Base-by-base conservation (phyloP, 495 filamentous ascomycete species). In the Podospora pseudoanserina region DNA sequence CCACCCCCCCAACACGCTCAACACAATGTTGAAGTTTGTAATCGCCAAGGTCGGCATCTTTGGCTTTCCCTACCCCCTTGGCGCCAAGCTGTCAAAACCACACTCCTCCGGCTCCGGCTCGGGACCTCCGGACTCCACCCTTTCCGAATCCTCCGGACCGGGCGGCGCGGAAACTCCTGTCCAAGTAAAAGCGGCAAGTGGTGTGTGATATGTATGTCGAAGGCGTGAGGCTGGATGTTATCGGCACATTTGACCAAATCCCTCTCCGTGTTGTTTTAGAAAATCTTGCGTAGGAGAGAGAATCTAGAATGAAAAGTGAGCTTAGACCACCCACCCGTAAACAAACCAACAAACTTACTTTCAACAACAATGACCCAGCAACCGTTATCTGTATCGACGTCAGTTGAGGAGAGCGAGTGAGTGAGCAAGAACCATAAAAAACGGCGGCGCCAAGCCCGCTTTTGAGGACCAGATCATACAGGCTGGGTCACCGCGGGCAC, bases 1-100 rank as follows among this genome's bases (percentile, higher is more conserved):
- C 79, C 94, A 98, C 19, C 91, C 93, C 28, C 94, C 94, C 15
- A 97, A 79, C 11, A 90, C 88, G 66, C 91, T 89, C 73, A 91
- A 89, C 67, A 92, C 87, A 67, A 96, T 91, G 76, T 97, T 96
- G 84, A 97, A 97, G 77, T 96, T 93, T 74, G 86, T 89, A 53
- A 92, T 71, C 5, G 84, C 85, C 64, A 96, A 81, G 58, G 90
- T 91, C 63, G 93, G 93, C 93, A 97, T 97, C 57, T 73, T 73
- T 32, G 30, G 23, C 23, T 23, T 32, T 32, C 30, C 30, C 7
- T 32, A 0, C 30, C 30, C 30, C 30, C 30, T 58, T 81, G 66
- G 64, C 32, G 49, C 56, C 32, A 55, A 44, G 57, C 20, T 34
- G 53, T 26, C 44, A 16, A 49, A 49, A 11, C 15, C 34, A 0